Evolutionary conservation across 495 filamentous ascomycete species (phyloP).

Genomic region (Wilcoxina mikolae): DNA sequence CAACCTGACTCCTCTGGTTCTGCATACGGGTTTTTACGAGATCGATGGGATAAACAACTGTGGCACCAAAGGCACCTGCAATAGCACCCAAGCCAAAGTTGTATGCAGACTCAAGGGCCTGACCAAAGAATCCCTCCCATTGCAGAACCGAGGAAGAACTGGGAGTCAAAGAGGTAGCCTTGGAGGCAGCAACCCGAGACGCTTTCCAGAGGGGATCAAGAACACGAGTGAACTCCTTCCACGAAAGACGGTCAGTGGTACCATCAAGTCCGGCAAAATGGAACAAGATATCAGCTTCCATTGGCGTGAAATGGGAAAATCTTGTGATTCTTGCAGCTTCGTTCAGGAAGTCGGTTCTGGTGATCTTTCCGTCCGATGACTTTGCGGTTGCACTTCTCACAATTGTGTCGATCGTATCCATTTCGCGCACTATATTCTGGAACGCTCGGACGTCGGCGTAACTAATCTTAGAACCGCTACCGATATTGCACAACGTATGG

Average conservation of each 20-base stretch:
- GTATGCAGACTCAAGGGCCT: conserved; percentile 62
- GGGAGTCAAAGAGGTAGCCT: conserved; percentile 30
- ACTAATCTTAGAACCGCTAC: conserved; percentile 77
- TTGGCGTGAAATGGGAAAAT: conserved; percentile 88
- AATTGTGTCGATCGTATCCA: conserved; percentile 91
- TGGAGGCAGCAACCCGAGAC: conserved; percentile 35
- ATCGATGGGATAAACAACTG: conserved; percentile 98
- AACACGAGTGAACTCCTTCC: conserved; percentile 83
- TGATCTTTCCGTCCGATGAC: conserved; percentile 81
- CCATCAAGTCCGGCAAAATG: conserved; percentile 91
- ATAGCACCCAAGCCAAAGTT: conserved; percentile 78
- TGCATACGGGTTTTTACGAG: conserved; percentile 98
- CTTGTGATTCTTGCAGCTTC: conserved; percentile 79
- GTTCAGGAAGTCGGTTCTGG: conserved; percentile 83
- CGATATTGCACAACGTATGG: conserved; percentile 88
- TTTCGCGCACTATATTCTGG: conserved; percentile 90
- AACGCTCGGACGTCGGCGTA: conserved; percentile 96
- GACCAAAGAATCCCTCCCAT: conserved; percentile 38
- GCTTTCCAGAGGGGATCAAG: conserved; percentile 81
- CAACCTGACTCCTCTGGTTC: conserved; percentile 69
- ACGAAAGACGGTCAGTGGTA: conserved; percentile 65
- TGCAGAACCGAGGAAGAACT: conserved; percentile 14
- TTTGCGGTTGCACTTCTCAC: conserved; percentile 72
- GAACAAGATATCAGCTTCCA: conserved; percentile 98
- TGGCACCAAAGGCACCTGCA: conserved; percentile 92